Base-by-base conservation (phyloP, 148 eudicot species). In the Rhododendron simsii region DNA sequence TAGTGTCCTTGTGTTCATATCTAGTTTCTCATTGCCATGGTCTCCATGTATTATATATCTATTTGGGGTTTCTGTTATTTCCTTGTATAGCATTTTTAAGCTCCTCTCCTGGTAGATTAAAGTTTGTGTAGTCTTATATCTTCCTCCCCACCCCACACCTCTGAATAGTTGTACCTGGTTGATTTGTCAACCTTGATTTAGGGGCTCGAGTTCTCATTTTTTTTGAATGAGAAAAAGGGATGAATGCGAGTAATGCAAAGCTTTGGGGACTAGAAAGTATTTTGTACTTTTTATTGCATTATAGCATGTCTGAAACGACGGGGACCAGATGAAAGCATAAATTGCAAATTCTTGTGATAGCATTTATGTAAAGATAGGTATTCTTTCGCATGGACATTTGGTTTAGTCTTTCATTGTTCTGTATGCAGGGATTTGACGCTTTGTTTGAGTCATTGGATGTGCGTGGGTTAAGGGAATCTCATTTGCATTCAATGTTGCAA, bases 391-490 rank as follows among this genome's bases (percentile, higher is more conserved):
- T 71, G 65, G 30, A 16, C 14, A 5, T 50, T 71, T 69, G 65
- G 47, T 28, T 63, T 10, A 14, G 3, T 74, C 41, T 37, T 55
- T n/a, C 20, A 11, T 23, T 73, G 7, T 35, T 67, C 21, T 74
- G 35, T 57, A 28, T 91, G 91, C 91, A 96, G 99, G 94, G 87
- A 73, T 96, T 95, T 83, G 95, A 96, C 91, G 90, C 93, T 75
- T 89, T 96, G 85, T 35, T 94, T 87, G 87, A 94, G 84, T 92
- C 94, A 50, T 87, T 96, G 91, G 99, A 95, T 86, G 89, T 93
- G 21, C 98, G 96, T 87, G 99, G 99, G 44, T 80, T 88, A 26
- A 86, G 99, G 86, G 98, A 96, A 85, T 94, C 92, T 53, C 92
- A 94, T 90, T 86, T 96, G 87, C 93, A 91, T 74, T 91, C 93